Evolutionary conservation across 192 early-diverging fungal species (phyloP), one percentile per base, ranked within the genome.

Genomic region (Pilaira anomala): DNA sequence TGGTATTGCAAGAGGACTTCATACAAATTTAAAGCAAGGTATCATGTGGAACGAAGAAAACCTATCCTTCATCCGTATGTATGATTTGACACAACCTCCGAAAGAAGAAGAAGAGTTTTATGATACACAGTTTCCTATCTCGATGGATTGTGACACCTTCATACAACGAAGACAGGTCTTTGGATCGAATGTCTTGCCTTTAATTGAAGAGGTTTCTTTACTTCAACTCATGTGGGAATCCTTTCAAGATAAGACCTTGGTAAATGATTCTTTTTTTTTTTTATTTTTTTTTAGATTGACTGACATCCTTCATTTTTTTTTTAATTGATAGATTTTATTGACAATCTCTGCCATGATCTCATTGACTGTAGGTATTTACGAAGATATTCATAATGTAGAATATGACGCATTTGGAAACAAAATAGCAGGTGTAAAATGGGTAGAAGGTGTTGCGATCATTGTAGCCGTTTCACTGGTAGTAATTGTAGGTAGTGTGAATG

Each of bases 381-480:
- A 94, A 69, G 92, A 93, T 61, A 82, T 88, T 39, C 46, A 65
- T 51, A 73, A 76, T 21, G 66, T 79, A 36, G 63, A 53, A 19
- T 68, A 80, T 16, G 55, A 77, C 33, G 57, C 53, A 9, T 50
- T 25, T 57, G 28, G 69, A 48, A 42, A 73, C 50, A 19, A 24
- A 64, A 50, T 67, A 12, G 76, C 85, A 11, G 83, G 85, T 54
- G 82, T 90, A 29, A 83, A 88, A 53, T 94, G 92, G 92, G 87
- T 94, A 21, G 92, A 92, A 62, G 92, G 92, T 39, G 86, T 90
- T 33, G 90, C 90, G 3, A 94, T 92, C 50, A 76, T 94, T 56
- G 81, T 87, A 1, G 90, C 92, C 25, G 84, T 93, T 45, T 48
- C 85, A 7, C 80, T 93, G 8, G 91, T 93, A 6, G 83, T 92